Conservation (phyloP, 495 filamentous ascomycete species). For the Cercophora newfieldiana region DNA sequence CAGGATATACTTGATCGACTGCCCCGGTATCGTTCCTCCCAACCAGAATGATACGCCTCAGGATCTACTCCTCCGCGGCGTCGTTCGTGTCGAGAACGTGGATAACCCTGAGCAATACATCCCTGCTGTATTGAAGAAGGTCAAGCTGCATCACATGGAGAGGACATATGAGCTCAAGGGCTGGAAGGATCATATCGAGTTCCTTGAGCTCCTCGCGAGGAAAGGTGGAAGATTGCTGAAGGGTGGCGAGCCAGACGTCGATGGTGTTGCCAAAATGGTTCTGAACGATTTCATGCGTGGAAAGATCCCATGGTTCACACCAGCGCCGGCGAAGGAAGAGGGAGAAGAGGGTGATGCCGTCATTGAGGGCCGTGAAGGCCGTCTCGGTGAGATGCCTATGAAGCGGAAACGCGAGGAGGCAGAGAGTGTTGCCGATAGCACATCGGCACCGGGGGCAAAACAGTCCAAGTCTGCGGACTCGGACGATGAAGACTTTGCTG, state of each 20-base stretch:
- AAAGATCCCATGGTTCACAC: slow-evolving; percentile 94
- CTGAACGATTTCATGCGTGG: slow-evolving; percentile 93
- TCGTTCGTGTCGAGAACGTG: slow-evolving; percentile 92
- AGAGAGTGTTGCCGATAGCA: slow-evolving; percentile 40
- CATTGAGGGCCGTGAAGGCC: slow-evolving; percentile 57
- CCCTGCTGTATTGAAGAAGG: slow-evolving; percentile 72
- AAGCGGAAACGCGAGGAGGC: slow-evolving; percentile 57
- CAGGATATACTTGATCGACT: slow-evolving; percentile 95
- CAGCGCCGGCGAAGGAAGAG: slow-evolving; percentile 66
- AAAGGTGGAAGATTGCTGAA: slow-evolving; percentile 84
- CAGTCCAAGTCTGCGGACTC: slow-evolving; percentile 29
- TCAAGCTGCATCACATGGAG: slow-evolving; percentile 85
- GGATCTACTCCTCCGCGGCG: slow-evolving; percentile 89
- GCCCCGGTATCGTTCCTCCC: slow-evolving; percentile 92
- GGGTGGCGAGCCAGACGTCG: slow-evolving; percentile 88
- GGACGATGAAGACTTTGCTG: slow-evolving; percentile 46
- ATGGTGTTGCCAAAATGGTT: slow-evolving; percentile 92
- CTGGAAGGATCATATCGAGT: slow-evolving; percentile 71
- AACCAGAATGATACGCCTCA: slow-evolving; percentile 76
- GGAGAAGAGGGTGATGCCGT: slow-evolving; percentile 54
- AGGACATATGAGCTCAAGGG: slow-evolving; percentile 86
- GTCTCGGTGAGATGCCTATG: slow-evolving; percentile 59
- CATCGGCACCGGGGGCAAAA: slow-evolving; percentile 28
- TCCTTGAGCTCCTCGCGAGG: slow-evolving; percentile 81
- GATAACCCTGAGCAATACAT: slow-evolving; percentile 96